Percentiles rank a stretch among this genome's conserved stretches.
Conservation (phyloP, 805 yeast species). For the Danielozyma ontarioensis region DNA sequence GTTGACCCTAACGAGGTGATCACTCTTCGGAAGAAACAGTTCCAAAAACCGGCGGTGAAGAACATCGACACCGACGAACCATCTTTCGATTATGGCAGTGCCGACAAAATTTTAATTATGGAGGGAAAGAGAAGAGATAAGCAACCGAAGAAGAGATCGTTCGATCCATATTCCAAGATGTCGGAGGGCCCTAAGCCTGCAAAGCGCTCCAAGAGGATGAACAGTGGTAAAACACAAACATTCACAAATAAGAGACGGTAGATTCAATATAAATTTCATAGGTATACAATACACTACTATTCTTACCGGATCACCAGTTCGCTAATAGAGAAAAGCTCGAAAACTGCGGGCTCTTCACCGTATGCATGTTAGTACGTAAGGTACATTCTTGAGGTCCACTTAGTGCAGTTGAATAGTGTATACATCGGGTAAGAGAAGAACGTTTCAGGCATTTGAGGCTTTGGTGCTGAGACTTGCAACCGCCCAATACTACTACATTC, state of each 20-base stretch:
- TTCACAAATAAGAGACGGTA: conserved; percentile 18
- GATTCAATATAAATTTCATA: too few species aligned
- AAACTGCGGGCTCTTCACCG: too few species aligned
- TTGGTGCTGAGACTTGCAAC: too few species aligned
- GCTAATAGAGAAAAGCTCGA: too few species aligned
- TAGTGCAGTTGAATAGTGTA: too few species aligned
- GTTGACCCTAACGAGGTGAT: conserved; percentile 33
- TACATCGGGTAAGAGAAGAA: too few species aligned
- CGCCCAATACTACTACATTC: too few species aligned
- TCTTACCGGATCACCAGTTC: too few species aligned
- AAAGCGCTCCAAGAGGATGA: conserved; percentile 36
- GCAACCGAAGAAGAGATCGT: conserved; percentile 38
- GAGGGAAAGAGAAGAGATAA: conserved; percentile 13
- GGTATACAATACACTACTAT: too few species aligned
- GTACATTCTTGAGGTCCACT: too few species aligned
- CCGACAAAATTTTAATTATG: conserved; percentile 35
- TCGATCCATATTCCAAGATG: conserved; percentile 54
- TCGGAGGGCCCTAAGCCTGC: conserved; percentile 51
- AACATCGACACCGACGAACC: conserved; percentile 9
- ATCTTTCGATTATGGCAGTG: conserved; percentile 41
- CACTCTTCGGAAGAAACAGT: conserved; percentile 24
- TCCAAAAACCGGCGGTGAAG: conserved; percentile 5
- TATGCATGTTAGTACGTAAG: too few species aligned
- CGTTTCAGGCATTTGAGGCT: too few species aligned
- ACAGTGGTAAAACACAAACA: conserved; percentile 34